Conservation (phyloP, 441 rosid species). For the Geranium incanum region DNA sequence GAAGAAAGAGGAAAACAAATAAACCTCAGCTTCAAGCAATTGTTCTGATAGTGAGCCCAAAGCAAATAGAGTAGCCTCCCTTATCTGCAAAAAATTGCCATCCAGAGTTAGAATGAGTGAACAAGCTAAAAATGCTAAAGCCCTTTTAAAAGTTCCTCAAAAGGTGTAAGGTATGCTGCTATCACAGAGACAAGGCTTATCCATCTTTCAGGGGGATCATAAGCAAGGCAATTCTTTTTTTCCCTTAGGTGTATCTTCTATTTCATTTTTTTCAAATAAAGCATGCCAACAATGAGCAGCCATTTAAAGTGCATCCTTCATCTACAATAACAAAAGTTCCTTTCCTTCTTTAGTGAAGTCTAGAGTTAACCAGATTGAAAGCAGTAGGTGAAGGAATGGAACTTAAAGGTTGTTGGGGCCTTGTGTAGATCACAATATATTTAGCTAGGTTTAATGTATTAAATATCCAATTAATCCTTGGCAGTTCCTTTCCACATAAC, state of each 20-base stretch:
- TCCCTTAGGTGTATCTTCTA: background rate
- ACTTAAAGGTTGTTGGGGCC: background rate
- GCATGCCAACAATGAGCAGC: background rate
- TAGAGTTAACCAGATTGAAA: background rate
- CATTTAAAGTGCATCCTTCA: background rate
- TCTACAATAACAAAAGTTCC: background rate
- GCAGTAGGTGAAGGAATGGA: background rate
- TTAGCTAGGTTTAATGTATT: conserved; percentile 11
- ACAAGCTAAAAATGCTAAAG: background rate
- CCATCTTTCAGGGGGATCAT: background rate
- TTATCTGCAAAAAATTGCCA: conserved; percentile 39
- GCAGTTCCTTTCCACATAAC: conserved; percentile 8
- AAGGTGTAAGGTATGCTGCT: background rate
- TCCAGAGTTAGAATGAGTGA: conserved; percentile 2
- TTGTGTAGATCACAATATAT: conserved; percentile 2
- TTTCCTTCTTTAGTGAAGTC: background rate
- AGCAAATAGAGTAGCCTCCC: conserved; percentile 83
- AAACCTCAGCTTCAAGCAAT: conserved; percentile 76
- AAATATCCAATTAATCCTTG: conserved; percentile 12
- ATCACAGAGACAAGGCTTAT: background rate
- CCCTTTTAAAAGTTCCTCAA: background rate
- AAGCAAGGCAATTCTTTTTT: background rate
- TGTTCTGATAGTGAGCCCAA: conserved; percentile 75
- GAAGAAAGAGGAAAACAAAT: conserved; percentile 15
- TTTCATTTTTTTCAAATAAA: background rate